Base-by-base conservation (phyloP, 106 monocot species). In the Agapanthus africanus region DNA sequence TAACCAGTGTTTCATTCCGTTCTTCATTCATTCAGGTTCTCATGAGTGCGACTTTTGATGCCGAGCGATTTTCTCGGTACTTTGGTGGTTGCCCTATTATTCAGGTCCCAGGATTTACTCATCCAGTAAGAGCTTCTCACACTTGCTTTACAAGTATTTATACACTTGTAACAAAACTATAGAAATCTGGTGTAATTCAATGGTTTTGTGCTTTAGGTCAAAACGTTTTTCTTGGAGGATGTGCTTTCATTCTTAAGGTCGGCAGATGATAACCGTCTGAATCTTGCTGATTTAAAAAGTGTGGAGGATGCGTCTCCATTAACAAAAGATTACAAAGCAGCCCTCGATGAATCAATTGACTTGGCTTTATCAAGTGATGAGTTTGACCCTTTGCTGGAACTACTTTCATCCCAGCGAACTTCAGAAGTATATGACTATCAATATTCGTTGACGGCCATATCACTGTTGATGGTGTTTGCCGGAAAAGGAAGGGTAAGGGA, bases 1-100 rank as follows among this genome's bases (percentile, higher is more conserved):
- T n/a, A n/a, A n/a, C n/a, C n/a, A n/a, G n/a, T n/a, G n/a, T n/a
- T n/a, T n/a, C n/a, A n/a, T n/a, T n/a, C n/a, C n/a, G 34, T n/a
- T 27, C 63, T 73, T 59, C 59, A 5, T 23, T 11, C 59, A 18
- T 32, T 66, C 80, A 99, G 99, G 79, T 99, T 52, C 90, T 99
- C 31, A 99, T 99, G 99, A 99, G 99, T 79, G 99, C 99, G 11
- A 99, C 99, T 25, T 79, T 99, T 60, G 99, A 99, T 74, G 84
- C 90, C 50, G 93, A 90, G 54, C 72, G 87, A 33, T 99, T 99
- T 78, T 99, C 90, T 26, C 70, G 85, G 32, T 93, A 99, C 72
- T 99, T 99, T 46, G 70, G 68, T 79, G 87, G 90, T 59, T 99
- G 99, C 37, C 83, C 99, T 31, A 66, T 93, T 61, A 85, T 99